Evolutionary conservation across 805 yeast species (phyloP).

Genomic region (Yarrowia sp.): DNA sequence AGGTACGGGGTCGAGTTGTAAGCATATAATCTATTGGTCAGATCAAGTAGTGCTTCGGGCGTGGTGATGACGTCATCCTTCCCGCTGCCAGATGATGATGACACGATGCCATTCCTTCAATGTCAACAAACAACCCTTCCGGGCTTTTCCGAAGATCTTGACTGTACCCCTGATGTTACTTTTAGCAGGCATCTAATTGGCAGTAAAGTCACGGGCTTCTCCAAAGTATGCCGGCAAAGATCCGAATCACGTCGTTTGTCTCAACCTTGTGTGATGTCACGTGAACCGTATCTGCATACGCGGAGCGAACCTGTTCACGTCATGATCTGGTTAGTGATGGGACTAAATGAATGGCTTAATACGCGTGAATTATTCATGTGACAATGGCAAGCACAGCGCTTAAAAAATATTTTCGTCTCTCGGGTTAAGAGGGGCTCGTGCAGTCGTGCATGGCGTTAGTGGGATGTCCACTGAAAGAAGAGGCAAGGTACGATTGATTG

Average conservation of each 20-base stretch:
- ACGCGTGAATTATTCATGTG: too few relatives aligned
- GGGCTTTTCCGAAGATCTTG: neutral
- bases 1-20: neutral
- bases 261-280: neutral
- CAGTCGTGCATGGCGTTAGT: too few relatives aligned
- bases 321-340: too few relatives aligned
- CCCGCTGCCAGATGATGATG: neutral
- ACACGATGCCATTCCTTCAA: neutral
- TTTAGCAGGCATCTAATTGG: slow-evolving; percentile 1
- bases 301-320: neutral
- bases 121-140: neutral
- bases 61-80: slow-evolving; percentile 1
- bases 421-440: too few relatives aligned
- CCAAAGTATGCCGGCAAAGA: neutral
- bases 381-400: too few relatives aligned
- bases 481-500: too few relatives aligned
- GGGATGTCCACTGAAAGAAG: too few relatives aligned
- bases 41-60: neutral
- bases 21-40: neutral
- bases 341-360: too few relatives aligned
- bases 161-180: neutral
- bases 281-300: neutral
- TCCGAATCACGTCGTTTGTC: neutral
- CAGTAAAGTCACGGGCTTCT: neutral
- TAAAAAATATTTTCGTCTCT: too few relatives aligned